Evolutionary conservation across 331 rosid species (phyloP).

Genomic region (Malus hybrid): DNA sequence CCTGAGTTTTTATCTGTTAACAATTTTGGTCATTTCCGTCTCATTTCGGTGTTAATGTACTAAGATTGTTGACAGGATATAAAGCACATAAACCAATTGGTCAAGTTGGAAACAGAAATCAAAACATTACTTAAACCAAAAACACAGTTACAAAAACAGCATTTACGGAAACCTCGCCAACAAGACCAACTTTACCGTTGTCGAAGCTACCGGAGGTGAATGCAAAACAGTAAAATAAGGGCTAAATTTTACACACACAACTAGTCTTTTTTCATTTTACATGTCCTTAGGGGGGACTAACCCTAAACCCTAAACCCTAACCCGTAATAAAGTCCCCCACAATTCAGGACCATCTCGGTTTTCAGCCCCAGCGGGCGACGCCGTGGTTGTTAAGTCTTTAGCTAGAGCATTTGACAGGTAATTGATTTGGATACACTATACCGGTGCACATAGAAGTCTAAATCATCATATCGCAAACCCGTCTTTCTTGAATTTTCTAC

Average conservation of each 20-base stretch:
- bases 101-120: too few species aligned
- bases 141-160: too few species aligned
- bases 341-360: neutral
- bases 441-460: conserved; percentile 5
- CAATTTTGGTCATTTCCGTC: neutral
- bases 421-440: conserved; percentile 13
- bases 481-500: conserved; percentile 42
- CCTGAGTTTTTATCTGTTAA: neutral
- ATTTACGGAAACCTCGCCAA: too few species aligned
- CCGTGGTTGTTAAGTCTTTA: neutral
- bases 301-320: neutral
- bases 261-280: neutral
- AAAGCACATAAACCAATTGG: neutral
- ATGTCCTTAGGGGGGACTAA: neutral
- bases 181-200: too few species aligned
- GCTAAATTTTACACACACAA: neutral
- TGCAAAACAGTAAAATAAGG: too few species aligned
- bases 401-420: neutral
- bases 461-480: conserved; percentile 5
- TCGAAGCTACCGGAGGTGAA: too few species aligned
- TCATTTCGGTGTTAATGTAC: neutral
- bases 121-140: too few species aligned
- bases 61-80: neutral
- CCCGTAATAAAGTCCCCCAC: neutral
- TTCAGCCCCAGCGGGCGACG: neutral